These are phyloP conservation scores for Aspergillus sp. DNA, from an alignment of 2,329 filamentous ascomycete genomes.

Conservation along the genomic window DNA sequence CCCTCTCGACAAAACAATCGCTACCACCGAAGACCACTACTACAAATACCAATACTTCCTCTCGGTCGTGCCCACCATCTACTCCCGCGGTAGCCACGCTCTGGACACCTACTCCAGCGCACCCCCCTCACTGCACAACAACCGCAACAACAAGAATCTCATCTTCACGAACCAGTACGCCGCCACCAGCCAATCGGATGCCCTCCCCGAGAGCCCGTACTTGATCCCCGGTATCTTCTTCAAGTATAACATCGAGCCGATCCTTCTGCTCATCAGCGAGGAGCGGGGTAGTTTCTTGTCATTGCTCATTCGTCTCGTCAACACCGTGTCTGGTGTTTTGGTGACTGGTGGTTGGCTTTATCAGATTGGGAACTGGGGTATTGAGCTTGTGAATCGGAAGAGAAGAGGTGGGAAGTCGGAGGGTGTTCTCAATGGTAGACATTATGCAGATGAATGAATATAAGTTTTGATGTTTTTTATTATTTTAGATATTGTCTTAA, in stretches of 20 bases:
- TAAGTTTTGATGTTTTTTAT: conserved; percentile 1
- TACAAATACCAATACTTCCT: conserved; percentile 98
- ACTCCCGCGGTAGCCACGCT: conserved; percentile 56
- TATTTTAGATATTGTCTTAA: neutral
- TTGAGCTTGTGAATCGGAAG: conserved; percentile 45
- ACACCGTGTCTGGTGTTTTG: conserved; percentile 83
- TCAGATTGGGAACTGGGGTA: conserved; percentile 72
- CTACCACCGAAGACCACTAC: conserved; percentile 70
- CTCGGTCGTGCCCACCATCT: conserved; percentile 89
- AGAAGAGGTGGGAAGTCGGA: conserved; percentile 36
- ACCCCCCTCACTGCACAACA: conserved; percentile 29
- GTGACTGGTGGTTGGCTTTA: conserved; percentile 94
- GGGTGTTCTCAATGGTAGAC: conserved; percentile 46
- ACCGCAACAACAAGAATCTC: conserved; percentile 46
- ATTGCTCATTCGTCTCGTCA: conserved; percentile 78
- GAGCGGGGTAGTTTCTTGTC: conserved; percentile 68
- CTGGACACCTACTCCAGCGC: conserved; percentile 40
- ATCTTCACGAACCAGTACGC: conserved; percentile 97
- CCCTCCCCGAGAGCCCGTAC: conserved; percentile 51
- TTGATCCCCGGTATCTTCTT: conserved; percentile 87
- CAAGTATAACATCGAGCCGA: conserved; percentile 98
- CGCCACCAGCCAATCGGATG: conserved; percentile 78
- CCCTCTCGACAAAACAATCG: conserved; percentile 87
- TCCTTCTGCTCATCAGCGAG: conserved; percentile 80
- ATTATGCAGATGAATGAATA: conserved; percentile 24